phyloP scores from a whole-genome alignment of 1,284 basidiomycete species.

The Trametes sp. region DNA sequence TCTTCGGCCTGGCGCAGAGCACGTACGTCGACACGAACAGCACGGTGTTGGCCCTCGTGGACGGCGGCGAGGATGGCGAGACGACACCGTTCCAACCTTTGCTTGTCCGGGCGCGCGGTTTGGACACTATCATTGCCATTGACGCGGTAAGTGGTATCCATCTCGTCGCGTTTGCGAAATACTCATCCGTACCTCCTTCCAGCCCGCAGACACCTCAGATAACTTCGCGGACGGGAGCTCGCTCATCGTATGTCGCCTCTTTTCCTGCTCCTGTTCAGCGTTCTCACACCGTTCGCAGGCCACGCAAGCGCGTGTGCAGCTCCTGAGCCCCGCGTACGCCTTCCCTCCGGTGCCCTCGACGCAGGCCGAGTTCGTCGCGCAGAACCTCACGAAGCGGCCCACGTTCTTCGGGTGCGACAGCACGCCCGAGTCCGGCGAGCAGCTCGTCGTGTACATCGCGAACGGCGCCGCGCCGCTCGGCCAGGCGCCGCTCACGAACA shows the following conservation, averaged over 20 bases:
- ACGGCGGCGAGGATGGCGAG: constrained; percentile 31
- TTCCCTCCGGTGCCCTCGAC: constrained; percentile 51
- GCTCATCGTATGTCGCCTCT: constrained; percentile 46
- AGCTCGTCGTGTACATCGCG: constrained; percentile 42
- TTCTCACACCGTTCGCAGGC: constrained; percentile 38
- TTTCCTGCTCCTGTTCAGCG: background rate
- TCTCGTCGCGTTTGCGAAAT: background rate
- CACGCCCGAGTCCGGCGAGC: constrained; percentile 44
- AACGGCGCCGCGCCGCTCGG: constrained; percentile 55
- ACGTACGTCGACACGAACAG: constrained; percentile 49
- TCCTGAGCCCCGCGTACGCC: constrained; percentile 48
- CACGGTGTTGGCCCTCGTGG: constrained; percentile 46
- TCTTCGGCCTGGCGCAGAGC: constrained; percentile 46
- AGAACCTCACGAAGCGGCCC: constrained; percentile 39
- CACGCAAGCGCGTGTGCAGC: constrained; percentile 47
- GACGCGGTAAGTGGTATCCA: constrained; percentile 22
- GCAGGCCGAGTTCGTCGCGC: constrained; percentile 41
- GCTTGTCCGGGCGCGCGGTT: constrained; percentile 29
- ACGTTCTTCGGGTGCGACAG: constrained; percentile 14
- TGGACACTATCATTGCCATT: constrained; percentile 31
- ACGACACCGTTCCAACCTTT: constrained; percentile 29
- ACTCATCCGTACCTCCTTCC: background rate
- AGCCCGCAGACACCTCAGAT: constrained; percentile 42
- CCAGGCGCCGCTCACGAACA: constrained; percentile 50
- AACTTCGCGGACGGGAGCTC: constrained; percentile 50